Base-by-base conservation (phyloP, 2,329 filamentous ascomycete species). In the Sphaerulina vaccinii region DNA sequence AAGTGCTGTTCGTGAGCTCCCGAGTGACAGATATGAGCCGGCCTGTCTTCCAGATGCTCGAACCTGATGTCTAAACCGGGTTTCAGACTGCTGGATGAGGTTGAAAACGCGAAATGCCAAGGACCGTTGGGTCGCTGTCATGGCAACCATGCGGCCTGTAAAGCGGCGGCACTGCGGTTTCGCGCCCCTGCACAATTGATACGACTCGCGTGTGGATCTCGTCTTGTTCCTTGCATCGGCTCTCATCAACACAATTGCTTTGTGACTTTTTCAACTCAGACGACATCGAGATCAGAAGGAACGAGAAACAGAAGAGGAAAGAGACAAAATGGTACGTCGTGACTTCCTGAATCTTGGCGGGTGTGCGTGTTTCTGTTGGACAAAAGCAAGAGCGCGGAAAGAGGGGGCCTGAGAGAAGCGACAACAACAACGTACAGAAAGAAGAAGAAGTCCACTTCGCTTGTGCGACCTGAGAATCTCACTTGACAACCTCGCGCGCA, bases 271-370 rank as follows among this genome's bases (percentile, higher is more conserved):
- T 23, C 21, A 27, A 29, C 38, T 10, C n/a, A 21, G 18, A 24
- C 44, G 8, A 35, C 13, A 33, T 15, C 24, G 16, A 15, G 33
- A 18, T 11, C 22, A 24, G 35, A 21, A 16, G 37, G 33, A 22
- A 19, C 37, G 27, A 27, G 44, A 47, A 8, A 16, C 9, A 40
- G 23, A n/a, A 39, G 18, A 38, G 10, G 10, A 16, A 29, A 48
- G 24, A 29, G 35, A 24, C 27, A 48, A 22, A 41, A 49, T 49
- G 45, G 45, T 49, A 49, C 45, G 45, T 49, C 16, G 36, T 29
- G 22, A 10, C 7, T 19, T 33, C 36, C 2, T 1, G 13, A 10
- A 22, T 16, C 35, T 6, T 16, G 18, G 19, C 21, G n/a, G 19
- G 35, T 48, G 39, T 35, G 45, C 45, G 24, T 2, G n/a, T 19